Evolutionary conservation across 2,329 filamentous ascomycete genomes (phyloP).

Genomic region (Cladosporium cucumerinum): DNA sequence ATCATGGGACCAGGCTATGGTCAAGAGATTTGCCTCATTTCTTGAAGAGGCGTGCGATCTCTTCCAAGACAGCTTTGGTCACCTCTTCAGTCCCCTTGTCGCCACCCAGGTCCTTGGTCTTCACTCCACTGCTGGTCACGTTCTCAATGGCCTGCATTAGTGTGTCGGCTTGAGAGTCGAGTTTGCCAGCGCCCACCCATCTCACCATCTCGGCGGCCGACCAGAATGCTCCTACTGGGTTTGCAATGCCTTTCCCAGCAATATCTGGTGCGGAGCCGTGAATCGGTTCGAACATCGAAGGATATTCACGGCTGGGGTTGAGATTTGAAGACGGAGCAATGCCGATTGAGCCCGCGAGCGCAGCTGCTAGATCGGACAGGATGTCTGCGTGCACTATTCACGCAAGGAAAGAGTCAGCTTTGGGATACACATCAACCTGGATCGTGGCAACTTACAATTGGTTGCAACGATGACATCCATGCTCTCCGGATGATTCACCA

Average conservation of each 20-base stretch:
- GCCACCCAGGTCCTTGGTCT: constrained; percentile 61
- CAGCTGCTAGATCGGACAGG: constrained; percentile 67
- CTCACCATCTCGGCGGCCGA: constrained; percentile 65
- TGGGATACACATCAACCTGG: not conserved
- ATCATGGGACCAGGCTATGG: not conserved
- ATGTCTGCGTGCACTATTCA: constrained; percentile 35
- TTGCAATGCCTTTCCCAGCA: constrained; percentile 60
- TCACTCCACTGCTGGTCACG: constrained; percentile 53
- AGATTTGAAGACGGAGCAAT: constrained; percentile 70
- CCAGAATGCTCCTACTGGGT: constrained; percentile 66
- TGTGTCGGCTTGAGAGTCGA: constrained; percentile 54
- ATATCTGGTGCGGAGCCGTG: constrained; percentile 65
- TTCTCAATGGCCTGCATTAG: constrained; percentile 60
- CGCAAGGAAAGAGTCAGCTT: constrained; percentile 17
- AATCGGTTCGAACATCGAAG: constrained; percentile 62
- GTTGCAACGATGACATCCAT: constrained; percentile 50
- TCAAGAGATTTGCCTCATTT: constrained; percentile 1
- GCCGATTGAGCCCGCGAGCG: constrained; percentile 67
- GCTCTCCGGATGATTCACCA: constrained; percentile 45
- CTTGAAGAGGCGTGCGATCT: constrained; percentile 46
- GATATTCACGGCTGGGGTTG: constrained; percentile 59
- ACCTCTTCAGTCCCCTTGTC: constrained; percentile 55
- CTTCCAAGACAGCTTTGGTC: constrained; percentile 54
- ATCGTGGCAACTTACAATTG: constrained; percentile 43
- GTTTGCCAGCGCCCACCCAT: constrained; percentile 53